Base-by-base conservation (phyloP, 2,329 filamentous ascomycete species). In the Neophaeococcomyces aloes region DNA sequence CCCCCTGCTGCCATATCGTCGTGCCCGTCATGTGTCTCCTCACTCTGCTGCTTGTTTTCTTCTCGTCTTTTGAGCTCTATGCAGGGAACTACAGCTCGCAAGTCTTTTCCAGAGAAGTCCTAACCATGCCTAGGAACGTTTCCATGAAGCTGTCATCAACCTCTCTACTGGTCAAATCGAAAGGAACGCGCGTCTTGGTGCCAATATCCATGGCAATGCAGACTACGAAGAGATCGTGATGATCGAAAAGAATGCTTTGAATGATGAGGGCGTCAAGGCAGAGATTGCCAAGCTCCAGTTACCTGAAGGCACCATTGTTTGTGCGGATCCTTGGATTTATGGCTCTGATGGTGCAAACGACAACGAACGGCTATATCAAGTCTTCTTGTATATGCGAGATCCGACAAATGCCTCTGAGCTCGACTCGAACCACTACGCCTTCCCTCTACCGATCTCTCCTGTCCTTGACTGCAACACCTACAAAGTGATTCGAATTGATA, bases 291-390 rank as follows among this genome's bases (percentile, higher is more conserved):
- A 79, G 53, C 52, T 80, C 47, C 59, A 78, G 45, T 65, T 80
- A 1, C 76, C 76, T 0, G 61, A 73, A 49, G 75, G 74, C 15
- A 67, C 74, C 5, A 68, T 68, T 1, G 65, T 80, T 15, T 71
- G 76, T 48, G 67, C 69, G 39, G 76, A 79, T 49, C 75, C 75
- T 0, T 87, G 82, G 83, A 84, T 84, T 29, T 87, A 86, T 49
- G 76, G 71, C 3, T 69, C 71, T 4, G 72, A 75, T 48, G 72
- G 72, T 18, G 45, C 71, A 48, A 63, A 71, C 29, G 68, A 74
- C 6, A 65, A 67, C 57, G 44, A 70, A 61, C 62, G 71, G 34
- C 59, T 75, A 52, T 79, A 72, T 56, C 78, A 82, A 57, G 78
- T 75, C 59, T 83, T 79, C 61, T 60, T 83, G 42, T 83, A 83